Conservation (phyloP, 345 rosid species). For the Hibiscus tridactylites region DNA sequence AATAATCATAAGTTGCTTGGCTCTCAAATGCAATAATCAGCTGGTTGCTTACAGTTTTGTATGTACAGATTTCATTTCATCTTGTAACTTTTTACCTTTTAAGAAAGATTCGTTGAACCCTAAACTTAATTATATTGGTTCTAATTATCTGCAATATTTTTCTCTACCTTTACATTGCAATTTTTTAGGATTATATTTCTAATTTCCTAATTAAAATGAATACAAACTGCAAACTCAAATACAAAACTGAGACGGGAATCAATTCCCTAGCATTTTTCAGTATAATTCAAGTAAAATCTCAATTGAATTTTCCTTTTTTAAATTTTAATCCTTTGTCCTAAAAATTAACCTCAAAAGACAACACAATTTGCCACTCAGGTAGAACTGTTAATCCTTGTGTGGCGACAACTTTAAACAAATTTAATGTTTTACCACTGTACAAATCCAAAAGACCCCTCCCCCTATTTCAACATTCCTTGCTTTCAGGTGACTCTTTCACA, state of each 20-base stretch:
- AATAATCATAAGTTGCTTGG: conserved; percentile 7
- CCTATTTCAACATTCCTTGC: conserved; percentile 15
- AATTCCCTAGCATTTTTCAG: too few relatives aligned
- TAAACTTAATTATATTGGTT: too few relatives aligned
- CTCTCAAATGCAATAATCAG: background rate
- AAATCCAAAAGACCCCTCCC: conserved; percentile 19
- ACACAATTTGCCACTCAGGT: conserved; percentile 16
- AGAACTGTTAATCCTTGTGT: background rate
- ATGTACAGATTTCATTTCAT: background rate
- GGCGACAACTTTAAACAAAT: background rate
- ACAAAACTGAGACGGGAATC: too few relatives aligned
- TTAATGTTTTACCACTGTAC: conserved; percentile 46
- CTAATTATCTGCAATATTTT: too few relatives aligned
- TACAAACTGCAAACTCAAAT: too few relatives aligned
- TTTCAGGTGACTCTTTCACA: conserved; percentile 17
- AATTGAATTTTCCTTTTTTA: too few relatives aligned
- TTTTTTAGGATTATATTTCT: too few relatives aligned
- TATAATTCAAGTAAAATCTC: too few relatives aligned
- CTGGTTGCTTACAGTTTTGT: background rate
- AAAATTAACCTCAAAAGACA: conserved; percentile 16
- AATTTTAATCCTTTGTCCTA: conserved; percentile 14
- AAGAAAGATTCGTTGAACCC: background rate
- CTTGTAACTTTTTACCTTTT: background rate
- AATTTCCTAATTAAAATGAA: too few relatives aligned
- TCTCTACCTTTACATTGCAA: too few relatives aligned